Base-by-base conservation (phyloP, 2,329 filamentous ascomycete species). In the Exophiala bonariae region DNA sequence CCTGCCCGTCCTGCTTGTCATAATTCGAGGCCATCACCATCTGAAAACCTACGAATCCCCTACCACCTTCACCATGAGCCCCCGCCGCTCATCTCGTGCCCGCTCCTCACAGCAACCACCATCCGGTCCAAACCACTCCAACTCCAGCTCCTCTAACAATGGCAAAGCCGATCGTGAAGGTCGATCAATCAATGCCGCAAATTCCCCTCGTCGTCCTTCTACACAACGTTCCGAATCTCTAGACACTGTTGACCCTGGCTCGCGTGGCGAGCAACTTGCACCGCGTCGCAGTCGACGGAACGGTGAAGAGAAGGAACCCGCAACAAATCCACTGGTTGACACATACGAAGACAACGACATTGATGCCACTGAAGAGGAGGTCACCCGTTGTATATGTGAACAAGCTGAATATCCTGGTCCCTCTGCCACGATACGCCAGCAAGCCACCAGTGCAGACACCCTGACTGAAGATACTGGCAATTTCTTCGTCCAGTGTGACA, bases 401-500 rank as follows among this genome's bases (percentile, higher is more conserved):
- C 85, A 87, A 60, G 89, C 95, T 63, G 93, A 99, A 48, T 97
- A 97, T 70, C 93, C 93, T 17, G 93, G 93, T 44, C 87, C 57
- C 17, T 52, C 53, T 13, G 35, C 44, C 22, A 41, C 36, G 20
- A 45, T 54, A 31, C 40, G 49, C 43, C 53, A 54, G 22, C 53
- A 54, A 38, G 48, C 50, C 19, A 17, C 46, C 22, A 34, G 30
- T 13, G 5, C 42, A 9, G 52, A 52, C 26, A 23, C 26, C 19
- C 22, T 49, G 23, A 42, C 45, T 82, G 90, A 96, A 62, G 92
- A 97, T 57, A 79, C 92, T 57, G 93, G 92, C 35, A 92, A 91
- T 42, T 86, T 97, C 70, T 99, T 96, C 70, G 91, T 99, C 58
- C 92, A 97, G 74, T 99, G 93, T 79, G 93, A 97, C 71, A 78